phyloP scores from a whole-genome alignment of 2,329 filamentous ascomycete genomes.

The Alternaria dauci region DNA sequence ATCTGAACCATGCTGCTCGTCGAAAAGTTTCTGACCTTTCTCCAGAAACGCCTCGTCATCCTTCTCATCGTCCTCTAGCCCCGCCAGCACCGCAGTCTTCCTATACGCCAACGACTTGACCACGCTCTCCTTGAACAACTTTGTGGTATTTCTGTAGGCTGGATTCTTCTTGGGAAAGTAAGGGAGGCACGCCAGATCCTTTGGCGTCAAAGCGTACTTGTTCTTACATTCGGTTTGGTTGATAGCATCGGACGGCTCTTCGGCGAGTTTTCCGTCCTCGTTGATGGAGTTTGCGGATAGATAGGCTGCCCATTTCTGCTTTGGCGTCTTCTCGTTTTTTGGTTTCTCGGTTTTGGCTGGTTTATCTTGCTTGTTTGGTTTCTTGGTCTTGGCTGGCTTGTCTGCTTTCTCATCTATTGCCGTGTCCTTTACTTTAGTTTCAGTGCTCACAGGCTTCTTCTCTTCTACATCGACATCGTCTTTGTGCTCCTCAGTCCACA shows the following conservation, averaged over 20 bases:
- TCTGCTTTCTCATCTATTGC: not conserved
- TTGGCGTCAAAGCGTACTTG: slow-evolving; percentile 15
- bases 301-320: slow-evolving; percentile 23
- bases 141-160: slow-evolving; percentile 22
- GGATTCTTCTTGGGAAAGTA: slow-evolving; percentile 20
- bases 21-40: slow-evolving; percentile 24
- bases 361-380: not conserved
- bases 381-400: not conserved
- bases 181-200: slow-evolving; percentile 18
- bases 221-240: slow-evolving; percentile 23
- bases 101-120: slow-evolving; percentile 15
- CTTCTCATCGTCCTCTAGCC: slow-evolving; percentile 11
- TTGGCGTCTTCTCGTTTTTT: slow-evolving; percentile 13
- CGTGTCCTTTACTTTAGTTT: not conserved
- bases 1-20: slow-evolving; percentile 1
- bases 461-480: not conserved
- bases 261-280: slow-evolving; percentile 7
- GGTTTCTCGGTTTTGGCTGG: not conserved
- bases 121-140: slow-evolving; percentile 22
- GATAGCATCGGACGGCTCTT: slow-evolving; percentile 20
- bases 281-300: slow-evolving; percentile 8
- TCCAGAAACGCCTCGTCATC: slow-evolving; percentile 11
- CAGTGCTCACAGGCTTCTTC: not conserved
- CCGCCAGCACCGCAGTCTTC: slow-evolving; percentile 21
- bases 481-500: slow-evolving; percentile 17